A percentile compares a stretch with the other conserved stretches of the same genome.
These are phyloP conservation scores for Leishmania arabica DNA, from an alignment of 208 protist genomes.

Conservation along the genomic window DNA sequence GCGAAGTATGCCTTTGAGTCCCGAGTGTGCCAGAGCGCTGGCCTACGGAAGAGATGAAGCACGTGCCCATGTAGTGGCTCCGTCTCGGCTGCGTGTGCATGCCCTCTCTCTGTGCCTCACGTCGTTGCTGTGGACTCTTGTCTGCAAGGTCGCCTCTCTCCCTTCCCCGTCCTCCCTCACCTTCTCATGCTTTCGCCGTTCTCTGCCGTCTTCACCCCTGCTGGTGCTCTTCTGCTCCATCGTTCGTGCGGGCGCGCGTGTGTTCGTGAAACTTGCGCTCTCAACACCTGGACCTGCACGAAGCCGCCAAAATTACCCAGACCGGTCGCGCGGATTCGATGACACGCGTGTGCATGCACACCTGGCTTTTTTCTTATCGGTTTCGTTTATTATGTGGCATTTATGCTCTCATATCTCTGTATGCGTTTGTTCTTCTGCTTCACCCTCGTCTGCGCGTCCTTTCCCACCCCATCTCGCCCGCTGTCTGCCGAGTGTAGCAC, in stretches of 20 bases:
- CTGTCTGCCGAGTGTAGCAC: too few relatives aligned
- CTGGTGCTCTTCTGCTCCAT: slow-evolving; percentile 4
- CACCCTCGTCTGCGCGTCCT: too few relatives aligned
- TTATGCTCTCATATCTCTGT: too few relatives aligned
- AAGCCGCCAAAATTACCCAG: too few relatives aligned
- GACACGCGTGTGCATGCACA: too few relatives aligned
- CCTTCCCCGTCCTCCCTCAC: background rate
- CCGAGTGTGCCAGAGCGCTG: background rate
- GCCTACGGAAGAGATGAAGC: background rate
- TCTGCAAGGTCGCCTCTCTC: background rate
- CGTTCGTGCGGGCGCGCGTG: background rate
- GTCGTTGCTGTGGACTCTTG: background rate
- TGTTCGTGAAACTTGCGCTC: too few relatives aligned
- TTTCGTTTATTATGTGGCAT: too few relatives aligned
- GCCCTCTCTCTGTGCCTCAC: background rate
- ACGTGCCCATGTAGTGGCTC: background rate
- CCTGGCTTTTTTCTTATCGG: too few relatives aligned
- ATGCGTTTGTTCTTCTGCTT: too few relatives aligned
- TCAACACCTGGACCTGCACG: too few relatives aligned
- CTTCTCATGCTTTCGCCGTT: background rate
- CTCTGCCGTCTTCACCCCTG: background rate
- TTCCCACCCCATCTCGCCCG: too few relatives aligned
- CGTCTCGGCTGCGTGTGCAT: background rate
- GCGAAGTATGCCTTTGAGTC: background rate
- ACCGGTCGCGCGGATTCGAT: too few relatives aligned